phyloP scores from a whole-genome alignment of 208 protist genomes.

The Tetramitus jugosus region DNA sequence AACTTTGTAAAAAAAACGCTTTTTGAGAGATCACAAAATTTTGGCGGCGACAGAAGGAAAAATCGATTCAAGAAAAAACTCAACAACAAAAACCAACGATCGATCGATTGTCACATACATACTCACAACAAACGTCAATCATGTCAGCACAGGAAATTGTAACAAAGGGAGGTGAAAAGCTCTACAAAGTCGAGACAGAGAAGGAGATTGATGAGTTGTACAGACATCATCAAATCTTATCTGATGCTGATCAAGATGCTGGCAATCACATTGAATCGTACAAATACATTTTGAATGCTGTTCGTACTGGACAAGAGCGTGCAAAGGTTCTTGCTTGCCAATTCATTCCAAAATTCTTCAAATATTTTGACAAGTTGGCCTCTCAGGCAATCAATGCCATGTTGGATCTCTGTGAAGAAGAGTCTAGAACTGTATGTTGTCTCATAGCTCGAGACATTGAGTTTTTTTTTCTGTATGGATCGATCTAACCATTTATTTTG shows the following conservation, averaged over 20 bases:
- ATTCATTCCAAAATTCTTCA: slow-evolving; percentile 7
- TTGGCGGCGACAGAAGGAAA: too few relatives aligned
- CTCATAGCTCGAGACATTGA: background rate
- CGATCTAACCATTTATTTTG: too few relatives aligned
- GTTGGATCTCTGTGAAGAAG: slow-evolving; percentile 15
- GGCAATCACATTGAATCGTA: too few relatives aligned
- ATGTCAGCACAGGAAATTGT: background rate
- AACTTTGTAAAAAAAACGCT: too few relatives aligned
- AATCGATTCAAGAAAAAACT: too few relatives aligned
- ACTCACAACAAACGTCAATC: too few relatives aligned
- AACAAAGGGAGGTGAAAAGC: background rate
- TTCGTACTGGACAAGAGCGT: background rate
- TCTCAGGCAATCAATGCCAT: background rate
- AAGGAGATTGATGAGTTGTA: slow-evolving; percentile 5
- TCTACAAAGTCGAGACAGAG: background rate
- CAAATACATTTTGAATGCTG: background rate
- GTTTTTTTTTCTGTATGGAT: too few relatives aligned
- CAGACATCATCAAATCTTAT: background rate
- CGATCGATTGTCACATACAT: too few relatives aligned
- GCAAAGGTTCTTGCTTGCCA: slow-evolving; percentile 2
- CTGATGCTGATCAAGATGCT: background rate
- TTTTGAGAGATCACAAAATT: too few relatives aligned
- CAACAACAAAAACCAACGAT: too few relatives aligned
- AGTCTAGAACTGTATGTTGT: background rate
- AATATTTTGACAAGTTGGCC: background rate